Evolutionary conservation across 176 grass and related monocot genomes (phyloP).

Genomic region (Dendrocalamus sinicus): DNA sequence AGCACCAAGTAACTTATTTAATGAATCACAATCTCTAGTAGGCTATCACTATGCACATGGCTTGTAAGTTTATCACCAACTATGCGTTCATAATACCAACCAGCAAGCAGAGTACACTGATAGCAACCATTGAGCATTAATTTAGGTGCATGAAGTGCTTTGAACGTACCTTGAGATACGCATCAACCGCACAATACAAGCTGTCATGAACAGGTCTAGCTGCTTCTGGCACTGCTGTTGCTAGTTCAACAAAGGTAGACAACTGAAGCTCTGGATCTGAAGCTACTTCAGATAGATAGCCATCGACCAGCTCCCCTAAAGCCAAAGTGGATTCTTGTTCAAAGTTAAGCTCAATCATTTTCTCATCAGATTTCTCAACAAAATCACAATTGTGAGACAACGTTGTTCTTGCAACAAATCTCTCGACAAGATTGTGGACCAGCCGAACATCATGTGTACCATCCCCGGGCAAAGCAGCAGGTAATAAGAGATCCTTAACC

Average conservation of each 20-base stretch:
- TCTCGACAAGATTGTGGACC: conserved; percentile 77
- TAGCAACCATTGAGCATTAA: conserved; percentile 19
- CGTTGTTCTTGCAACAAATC: conserved; percentile 68
- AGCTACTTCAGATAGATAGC: conserved; percentile 83
- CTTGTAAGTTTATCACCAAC: conserved; percentile 15
- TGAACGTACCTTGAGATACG: conserved; percentile 88
- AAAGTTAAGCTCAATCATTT: conserved; percentile 74
- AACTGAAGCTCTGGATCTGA: conserved; percentile 75
- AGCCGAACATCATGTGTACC: conserved; percentile 68
- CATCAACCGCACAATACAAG: conserved; percentile 86
- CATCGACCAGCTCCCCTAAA: conserved; percentile 82
- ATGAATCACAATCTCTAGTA: neutral
- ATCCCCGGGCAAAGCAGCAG: conserved; percentile 45
- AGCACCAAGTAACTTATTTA: neutral
- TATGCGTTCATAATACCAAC: conserved; percentile 18
- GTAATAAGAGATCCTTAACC: conserved; percentile 85
- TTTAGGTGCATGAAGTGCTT: conserved; percentile 19
- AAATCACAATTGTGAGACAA: conserved; percentile 52
- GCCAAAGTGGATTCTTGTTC: conserved; percentile 70
- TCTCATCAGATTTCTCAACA: conserved; percentile 65
- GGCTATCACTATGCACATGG: neutral
- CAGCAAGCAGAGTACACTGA: neutral
- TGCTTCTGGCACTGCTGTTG: conserved; percentile 70
- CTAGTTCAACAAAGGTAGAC: conserved; percentile 75
- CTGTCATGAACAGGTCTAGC: conserved; percentile 78